These are phyloP conservation scores for Saccharomycopsis babjevae DNA, from an alignment of 805 yeast species.

Conservation along the genomic window DNA sequence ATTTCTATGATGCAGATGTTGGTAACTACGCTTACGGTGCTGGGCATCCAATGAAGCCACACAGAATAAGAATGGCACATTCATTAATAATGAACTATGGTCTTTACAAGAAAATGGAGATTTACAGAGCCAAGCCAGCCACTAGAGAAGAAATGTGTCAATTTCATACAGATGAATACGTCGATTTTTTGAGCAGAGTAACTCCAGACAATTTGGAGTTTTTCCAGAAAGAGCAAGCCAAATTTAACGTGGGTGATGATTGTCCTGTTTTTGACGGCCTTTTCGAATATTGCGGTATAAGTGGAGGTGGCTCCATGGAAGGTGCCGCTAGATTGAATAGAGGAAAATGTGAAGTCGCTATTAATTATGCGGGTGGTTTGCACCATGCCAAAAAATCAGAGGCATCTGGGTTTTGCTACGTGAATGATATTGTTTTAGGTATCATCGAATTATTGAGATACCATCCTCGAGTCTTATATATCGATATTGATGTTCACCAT, in stretches of 20 bases:
- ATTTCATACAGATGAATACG: conserved; percentile 95
- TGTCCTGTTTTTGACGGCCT: conserved; percentile 77
- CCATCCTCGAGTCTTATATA: conserved; percentile 78
- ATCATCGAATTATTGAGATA: conserved; percentile 68
- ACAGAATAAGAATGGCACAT: conserved; percentile 97
- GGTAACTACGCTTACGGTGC: conserved; percentile 98
- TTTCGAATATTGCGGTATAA: conserved; percentile 65
- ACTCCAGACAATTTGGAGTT: conserved; percentile 86
- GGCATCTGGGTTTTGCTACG: conserved; percentile 85
- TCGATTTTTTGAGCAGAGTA: conserved; percentile 82
- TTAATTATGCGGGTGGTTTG: conserved; percentile 88
- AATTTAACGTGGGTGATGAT: conserved; percentile 94
- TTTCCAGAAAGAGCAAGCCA: conserved; percentile 79
- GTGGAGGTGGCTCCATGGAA: conserved; percentile 85
- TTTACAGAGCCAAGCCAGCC: conserved; percentile 94
- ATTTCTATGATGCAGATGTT: conserved; percentile 82
- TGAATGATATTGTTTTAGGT: conserved; percentile 82
- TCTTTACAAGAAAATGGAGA: conserved; percentile 91
- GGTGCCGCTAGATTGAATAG: conserved; percentile 76
- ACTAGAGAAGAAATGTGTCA: conserved; percentile 97
- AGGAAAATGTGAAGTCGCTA: conserved; percentile 83
- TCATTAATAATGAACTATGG: conserved; percentile 96
- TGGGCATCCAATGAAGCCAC: conserved; percentile 99
- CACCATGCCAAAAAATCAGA: conserved; percentile 89
- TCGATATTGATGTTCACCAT: conserved; percentile 87